Base-by-base conservation (phyloP, 164 flowering plant species). In the Vitis riparia region DNA sequence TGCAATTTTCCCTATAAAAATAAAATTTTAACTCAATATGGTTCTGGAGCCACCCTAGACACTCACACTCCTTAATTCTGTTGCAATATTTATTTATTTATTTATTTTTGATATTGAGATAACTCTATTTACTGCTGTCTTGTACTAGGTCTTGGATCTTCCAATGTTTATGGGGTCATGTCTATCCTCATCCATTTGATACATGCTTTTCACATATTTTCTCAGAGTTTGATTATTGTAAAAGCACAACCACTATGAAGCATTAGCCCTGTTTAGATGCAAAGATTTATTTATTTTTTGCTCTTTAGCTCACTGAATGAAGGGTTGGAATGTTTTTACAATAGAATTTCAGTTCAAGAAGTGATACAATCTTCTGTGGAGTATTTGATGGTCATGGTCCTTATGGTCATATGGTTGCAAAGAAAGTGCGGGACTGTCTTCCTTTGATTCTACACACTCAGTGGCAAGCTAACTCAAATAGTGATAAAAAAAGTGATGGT, bases 351-450 rank as follows among this genome's bases (percentile, higher is more conserved):
- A 72, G 76, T 62, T 77, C 97, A 75, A 84, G 85, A 67, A 74
- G 64, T 52, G 89, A 86, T 67, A 81, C 89, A 62, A 67, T 86
- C 48, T 90, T 90, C 78, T 91, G 94, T 66, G 97, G 97, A 55
- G 90, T 90, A 49, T 91, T 90, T 74, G 97, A 91, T 73, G 94
- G 97, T 66, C 97, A 91, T 72, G 97, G 97, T 73, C 94, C 94
- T n/a, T 86, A 68, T 58, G 97, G 97, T 73, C 94, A 91, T 70
- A 67, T 90, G 87, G 94, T 91, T 75, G 89, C 94, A 23, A 90
- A 82, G 77, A 90, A 80, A 83, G 93, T 91, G 51, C 83, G 94
- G 19, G 94, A 91, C 70, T 76, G 86, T 66, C 93, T 92, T 81
- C 97, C 97, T 29, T 73, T 88, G 27, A 79, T 79, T 68, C 70